Percentiles rank a stretch among this genome's conserved stretches.
Conservation (phyloP, 1,284 basidiomycete genomes). For the Phylloboletellus chloephorus region DNA sequence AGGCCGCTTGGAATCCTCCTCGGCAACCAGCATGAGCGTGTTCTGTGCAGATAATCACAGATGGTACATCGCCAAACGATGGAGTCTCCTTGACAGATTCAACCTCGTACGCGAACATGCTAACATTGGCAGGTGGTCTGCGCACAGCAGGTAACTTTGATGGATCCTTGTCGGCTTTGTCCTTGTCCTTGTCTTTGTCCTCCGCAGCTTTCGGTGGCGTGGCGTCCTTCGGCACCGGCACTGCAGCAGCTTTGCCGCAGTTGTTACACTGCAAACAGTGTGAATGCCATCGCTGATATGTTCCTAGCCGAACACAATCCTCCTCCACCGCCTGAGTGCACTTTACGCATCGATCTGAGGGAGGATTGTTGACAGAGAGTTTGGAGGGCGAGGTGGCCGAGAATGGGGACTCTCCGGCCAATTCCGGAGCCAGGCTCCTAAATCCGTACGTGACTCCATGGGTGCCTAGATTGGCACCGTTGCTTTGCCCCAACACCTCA, state of each 20-base stretch:
- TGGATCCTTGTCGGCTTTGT: constrained; percentile 38
- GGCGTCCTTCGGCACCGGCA: constrained; percentile 50
- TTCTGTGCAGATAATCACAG: constrained; percentile 71
- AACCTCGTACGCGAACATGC: constrained; percentile 69
- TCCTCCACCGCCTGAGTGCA: constrained; percentile 94
- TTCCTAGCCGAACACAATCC: constrained; percentile 90
- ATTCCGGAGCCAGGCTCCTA: constrained; percentile 81
- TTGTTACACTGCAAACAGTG: constrained; percentile 79
- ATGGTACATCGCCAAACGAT: constrained; percentile 66
- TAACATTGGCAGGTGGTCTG: constrained; percentile 74
- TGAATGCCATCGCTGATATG: constrained; percentile 95
- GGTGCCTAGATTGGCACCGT: constrained; percentile 60
- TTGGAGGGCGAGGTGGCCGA: constrained; percentile 39
- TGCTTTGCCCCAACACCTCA: constrained; percentile 45
- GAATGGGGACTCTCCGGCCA: constrained; percentile 84
- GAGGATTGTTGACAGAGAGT: constrained; percentile 56
- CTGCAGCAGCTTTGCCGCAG: constrained; percentile 77
- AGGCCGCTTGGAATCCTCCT: constrained; percentile 84
- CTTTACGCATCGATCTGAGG: constrained; percentile 85
- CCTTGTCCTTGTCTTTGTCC: constrained; percentile 39
- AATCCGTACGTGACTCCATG: constrained; percentile 83
- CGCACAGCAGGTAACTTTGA: constrained; percentile 60
- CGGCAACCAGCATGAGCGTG: constrained; percentile 65
- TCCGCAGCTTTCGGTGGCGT: constrained; percentile 36
- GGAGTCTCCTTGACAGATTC: constrained; percentile 58